A percentile compares a stretch with the other conserved stretches of the same genome.
Evolutionary conservation across 2,329 filamentous ascomycete species (phyloP).

Genomic region (Boeremia lycopersici): DNA sequence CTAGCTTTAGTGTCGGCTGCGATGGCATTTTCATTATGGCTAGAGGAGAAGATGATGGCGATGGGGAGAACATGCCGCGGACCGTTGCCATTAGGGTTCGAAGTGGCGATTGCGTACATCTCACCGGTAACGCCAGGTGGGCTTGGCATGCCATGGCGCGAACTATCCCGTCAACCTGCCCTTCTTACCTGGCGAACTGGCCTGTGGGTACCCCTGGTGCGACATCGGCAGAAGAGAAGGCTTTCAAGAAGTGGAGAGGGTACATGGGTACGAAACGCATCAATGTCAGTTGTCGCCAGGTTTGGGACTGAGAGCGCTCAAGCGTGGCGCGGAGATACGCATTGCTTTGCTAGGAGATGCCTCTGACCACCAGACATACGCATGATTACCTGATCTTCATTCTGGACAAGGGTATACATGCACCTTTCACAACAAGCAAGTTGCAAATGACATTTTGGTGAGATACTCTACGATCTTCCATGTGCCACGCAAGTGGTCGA

Average conservation of each 20-base stretch:
- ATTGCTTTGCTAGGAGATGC: background rate
- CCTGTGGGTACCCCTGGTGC: constrained; percentile 56
- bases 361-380: too few relatives aligned
- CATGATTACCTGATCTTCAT: too few relatives aligned
- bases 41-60: constrained; percentile 47
- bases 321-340: background rate
- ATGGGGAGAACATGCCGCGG: constrained; percentile 36
- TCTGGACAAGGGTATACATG: too few relatives aligned
- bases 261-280: constrained; percentile 50
- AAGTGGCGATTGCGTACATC: constrained; percentile 89
- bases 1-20: constrained; percentile 89
- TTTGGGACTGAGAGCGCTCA: constrained; percentile 40
- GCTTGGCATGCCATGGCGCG: constrained; percentile 97
- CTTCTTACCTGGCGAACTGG: constrained; percentile 75
- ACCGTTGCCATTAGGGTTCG: constrained; percentile 58
- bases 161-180: constrained; percentile 80
- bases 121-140: constrained; percentile 80
- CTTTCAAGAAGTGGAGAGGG: constrained; percentile 48
- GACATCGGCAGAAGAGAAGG: constrained; percentile 38
- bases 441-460: too few relatives aligned
- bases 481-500: too few relatives aligned
- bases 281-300: constrained; percentile 50
- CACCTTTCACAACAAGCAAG: too few relatives aligned
- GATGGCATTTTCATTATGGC: constrained; percentile 85
- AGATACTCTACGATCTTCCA: too few relatives aligned